Evolutionary conservation across 352 stramenopile species (phyloP).

Genomic region (Phytophthora melonis): DNA sequence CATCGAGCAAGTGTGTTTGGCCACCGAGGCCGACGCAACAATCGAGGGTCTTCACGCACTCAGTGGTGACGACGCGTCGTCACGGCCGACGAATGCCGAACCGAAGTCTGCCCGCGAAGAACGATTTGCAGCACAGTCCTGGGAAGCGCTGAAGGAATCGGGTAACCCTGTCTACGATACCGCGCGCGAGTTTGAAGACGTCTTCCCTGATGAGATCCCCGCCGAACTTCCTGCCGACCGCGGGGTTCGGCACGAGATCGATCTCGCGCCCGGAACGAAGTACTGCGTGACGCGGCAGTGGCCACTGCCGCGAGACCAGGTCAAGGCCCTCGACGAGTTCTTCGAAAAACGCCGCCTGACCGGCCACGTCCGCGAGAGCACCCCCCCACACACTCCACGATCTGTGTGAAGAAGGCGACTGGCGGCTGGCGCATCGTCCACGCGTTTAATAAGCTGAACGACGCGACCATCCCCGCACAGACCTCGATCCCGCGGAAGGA

Average conservation of each 20-base stretch:
- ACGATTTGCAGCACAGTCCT: conserved; percentile 1
- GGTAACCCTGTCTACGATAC: conserved; percentile 6
- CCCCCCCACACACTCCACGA: neutral
- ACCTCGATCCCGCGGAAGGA: neutral
- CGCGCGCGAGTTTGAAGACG: conserved; percentile 8
- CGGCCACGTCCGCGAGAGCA: neutral
- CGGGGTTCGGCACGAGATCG: conserved; percentile 38
- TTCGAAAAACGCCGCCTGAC: neutral
- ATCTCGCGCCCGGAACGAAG: conserved; percentile 34
- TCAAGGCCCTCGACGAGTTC: neutral
- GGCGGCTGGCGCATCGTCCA: neutral
- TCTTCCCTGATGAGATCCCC: conserved; percentile 36
- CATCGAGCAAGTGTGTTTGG: no score
- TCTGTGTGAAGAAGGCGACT: neutral
- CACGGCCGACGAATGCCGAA: no score
- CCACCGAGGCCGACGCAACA: no score
- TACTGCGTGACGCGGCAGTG: conserved; percentile 44
- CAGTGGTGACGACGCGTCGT: no score
- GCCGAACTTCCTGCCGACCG: conserved; percentile 17
- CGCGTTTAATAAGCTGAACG: neutral
- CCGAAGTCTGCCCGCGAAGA: no score
- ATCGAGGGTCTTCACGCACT: no score
- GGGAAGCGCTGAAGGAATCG: neutral
- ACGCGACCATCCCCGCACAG: neutral
- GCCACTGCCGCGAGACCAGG: neutral